Base-by-base conservation (phyloP, 108 stramenopile species). In the Skeletonema potamos region DNA sequence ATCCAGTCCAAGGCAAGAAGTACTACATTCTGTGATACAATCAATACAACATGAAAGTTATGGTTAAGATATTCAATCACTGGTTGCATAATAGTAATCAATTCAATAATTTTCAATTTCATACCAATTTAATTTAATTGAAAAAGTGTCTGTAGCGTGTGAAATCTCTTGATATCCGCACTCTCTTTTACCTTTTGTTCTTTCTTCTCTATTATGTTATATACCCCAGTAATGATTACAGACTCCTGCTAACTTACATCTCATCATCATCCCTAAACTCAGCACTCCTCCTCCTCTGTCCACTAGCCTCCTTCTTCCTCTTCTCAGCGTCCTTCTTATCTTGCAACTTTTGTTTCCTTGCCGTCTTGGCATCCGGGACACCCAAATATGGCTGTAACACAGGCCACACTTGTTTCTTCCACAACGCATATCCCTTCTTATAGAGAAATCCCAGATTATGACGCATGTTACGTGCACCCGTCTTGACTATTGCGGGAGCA, bases 381-480 rank as follows among this genome's bases (percentile, higher is more conserved):
- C 92, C 91, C 51, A 92, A 77, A 63, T 91, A 83, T 6, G 92
- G 94, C 67, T 92, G 87, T 72, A 95, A 69, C 24, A 77, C 20
- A n/a, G 94, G 94, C 94, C 92, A 92, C 17, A 95, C 65, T 43
- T 79, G 64, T 64, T 84, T 89, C 77, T 82, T 91, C 87, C 89
- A 95, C 24, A 80, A 61, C 54, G 73, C 84, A 30, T 71, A 70
- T 27, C 68, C 83, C 78, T 90, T 88, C 74, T 90, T 95, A 39
- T 87, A 80, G 41, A 92, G 39, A 33, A 73, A 76, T 8, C 72
- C 76, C 32, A 92, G 37, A 82, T 95, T 95, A 73, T 90, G 87
- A 44, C 79, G 84, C 76, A 92, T 79, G 64, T 95, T 95, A 13
- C 91, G 73, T 17, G 78, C 87, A 9, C 81, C 90, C 13, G 86